Conservation (phyloP, 2,329 filamentous ascomycete species). For the Fusarium zealandicum region DNA sequence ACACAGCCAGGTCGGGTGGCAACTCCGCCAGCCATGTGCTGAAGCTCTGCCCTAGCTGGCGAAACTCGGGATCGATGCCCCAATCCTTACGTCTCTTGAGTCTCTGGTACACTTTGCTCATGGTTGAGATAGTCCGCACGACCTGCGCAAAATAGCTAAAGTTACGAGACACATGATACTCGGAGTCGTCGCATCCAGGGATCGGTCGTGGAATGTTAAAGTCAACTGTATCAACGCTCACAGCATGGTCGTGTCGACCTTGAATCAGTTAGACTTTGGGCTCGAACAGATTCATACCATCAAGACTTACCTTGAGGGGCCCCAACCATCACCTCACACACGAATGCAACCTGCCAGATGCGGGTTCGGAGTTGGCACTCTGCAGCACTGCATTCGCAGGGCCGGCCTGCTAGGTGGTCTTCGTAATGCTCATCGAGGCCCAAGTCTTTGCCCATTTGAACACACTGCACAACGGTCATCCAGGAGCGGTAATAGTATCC, state of each 20-base stretch:
- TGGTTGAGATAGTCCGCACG: slow-evolving; percentile 78
- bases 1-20: slow-evolving; percentile 78
- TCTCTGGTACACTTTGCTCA: slow-evolving; percentile 77
- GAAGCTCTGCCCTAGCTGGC: slow-evolving; percentile 79
- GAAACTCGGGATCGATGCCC: slow-evolving; percentile 84
- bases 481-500: slow-evolving; percentile 98
- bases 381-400: slow-evolving; percentile 71
- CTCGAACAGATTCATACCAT: not conserved
- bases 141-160: slow-evolving; percentile 82
- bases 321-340: slow-evolving; percentile 91
- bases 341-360: slow-evolving; percentile 88
- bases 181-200: slow-evolving; percentile 74
- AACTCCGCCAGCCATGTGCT: slow-evolving; percentile 78
- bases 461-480: slow-evolving; percentile 92
- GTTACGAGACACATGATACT: slow-evolving; percentile 81
- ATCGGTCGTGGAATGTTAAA: slow-evolving; percentile 70
- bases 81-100: slow-evolving; percentile 83
- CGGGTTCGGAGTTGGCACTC: slow-evolving; percentile 87
- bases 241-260: slow-evolving; percentile 81
- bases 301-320: slow-evolving; percentile 75
- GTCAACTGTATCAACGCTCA: slow-evolving; percentile 79
- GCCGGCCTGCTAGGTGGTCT: slow-evolving; percentile 74
- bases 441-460: slow-evolving; percentile 92
- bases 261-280: slow-evolving; percentile 19
- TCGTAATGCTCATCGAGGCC: slow-evolving; percentile 87